Evolutionary conservation across 139 green algal species (phyloP).

Genomic region (Spirogloea muscicola): DNA sequence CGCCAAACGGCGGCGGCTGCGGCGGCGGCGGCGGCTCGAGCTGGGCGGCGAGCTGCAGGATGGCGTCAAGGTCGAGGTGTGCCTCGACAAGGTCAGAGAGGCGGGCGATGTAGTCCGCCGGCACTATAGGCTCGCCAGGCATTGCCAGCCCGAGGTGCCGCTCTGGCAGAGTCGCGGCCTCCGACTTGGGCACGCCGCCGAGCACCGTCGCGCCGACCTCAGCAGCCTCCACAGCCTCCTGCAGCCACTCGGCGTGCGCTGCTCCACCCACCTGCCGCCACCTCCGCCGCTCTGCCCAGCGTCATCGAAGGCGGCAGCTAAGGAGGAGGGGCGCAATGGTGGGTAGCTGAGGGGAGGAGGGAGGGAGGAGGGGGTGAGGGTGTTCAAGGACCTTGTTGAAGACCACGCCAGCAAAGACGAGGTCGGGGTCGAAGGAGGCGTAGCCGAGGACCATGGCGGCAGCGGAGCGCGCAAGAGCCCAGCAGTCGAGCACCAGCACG

Average conservation of each 20-base stretch:
- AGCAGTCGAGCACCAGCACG: slow-evolving; percentile 80
- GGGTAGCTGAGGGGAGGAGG: no score
- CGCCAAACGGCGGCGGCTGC: background rate
- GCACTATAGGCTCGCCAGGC: slow-evolving; percentile 5
- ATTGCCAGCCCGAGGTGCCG: slow-evolving; percentile 50
- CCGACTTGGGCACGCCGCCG: slow-evolving; percentile 64
- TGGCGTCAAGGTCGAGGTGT: slow-evolving; percentile 56
- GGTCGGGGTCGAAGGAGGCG: slow-evolving; percentile 62
- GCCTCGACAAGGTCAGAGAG: slow-evolving; percentile 51
- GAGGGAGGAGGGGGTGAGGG: no score
- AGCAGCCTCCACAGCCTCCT: slow-evolving; percentile 53
- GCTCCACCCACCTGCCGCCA: slow-evolving; percentile 53
- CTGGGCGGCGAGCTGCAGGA: slow-evolving; percentile 50
- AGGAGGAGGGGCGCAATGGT: no score
- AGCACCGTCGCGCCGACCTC: slow-evolving; percentile 59
- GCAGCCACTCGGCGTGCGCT: slow-evolving; percentile 61
- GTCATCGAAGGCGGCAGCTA: no score
- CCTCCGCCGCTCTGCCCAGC: no score
- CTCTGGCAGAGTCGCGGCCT: slow-evolving; percentile 49
- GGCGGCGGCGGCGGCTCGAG: background rate
- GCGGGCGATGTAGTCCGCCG: background rate
- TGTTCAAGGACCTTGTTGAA: slow-evolving; percentile 83
- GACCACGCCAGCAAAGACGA: slow-evolving; percentile 68
- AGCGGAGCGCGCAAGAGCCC: slow-evolving; percentile 53
- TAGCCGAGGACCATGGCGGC: slow-evolving; percentile 70